Conservation (phyloP, 345 rosid species). For the Citrus glauca region DNA sequence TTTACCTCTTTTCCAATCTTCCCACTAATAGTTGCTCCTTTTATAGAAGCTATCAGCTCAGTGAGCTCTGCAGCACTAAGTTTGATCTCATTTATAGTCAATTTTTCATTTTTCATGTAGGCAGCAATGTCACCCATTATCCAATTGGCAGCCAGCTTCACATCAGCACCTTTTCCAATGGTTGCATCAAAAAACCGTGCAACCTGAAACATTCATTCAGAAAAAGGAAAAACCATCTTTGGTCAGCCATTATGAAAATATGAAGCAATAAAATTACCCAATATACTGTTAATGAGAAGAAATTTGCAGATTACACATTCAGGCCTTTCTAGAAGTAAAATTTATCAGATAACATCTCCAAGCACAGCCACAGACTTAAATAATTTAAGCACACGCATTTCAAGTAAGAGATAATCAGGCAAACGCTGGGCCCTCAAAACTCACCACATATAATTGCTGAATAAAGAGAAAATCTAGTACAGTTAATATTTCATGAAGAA, state of each 20-base stretch:
- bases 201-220: constrained; percentile 47
- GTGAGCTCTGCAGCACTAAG: constrained; percentile 76
- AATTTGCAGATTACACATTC: neutral
- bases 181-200: constrained; percentile 84
- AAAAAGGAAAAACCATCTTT: neutral
- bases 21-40: constrained; percentile 86
- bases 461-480: neutral
- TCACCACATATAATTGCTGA: neutral
- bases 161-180: constrained; percentile 70
- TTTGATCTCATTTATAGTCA: constrained; percentile 67
- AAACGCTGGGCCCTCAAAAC: neutral
- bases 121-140: constrained; percentile 94
- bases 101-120: constrained; percentile 75
- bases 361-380: neutral
- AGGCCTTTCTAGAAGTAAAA: neutral
- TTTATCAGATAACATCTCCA: neutral
- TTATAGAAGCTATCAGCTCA: constrained; percentile 81
- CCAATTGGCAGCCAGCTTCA: constrained; percentile 81
- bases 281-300: neutral
- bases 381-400: neutral
- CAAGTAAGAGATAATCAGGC: neutral
- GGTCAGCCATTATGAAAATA: constrained; percentile 4
- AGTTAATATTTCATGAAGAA: neutral
- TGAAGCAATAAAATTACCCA: neutral
- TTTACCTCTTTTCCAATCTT: constrained; percentile 92